Conservation (phyloP, 345 rosid genomes). For the Acer yangbiense region DNA sequence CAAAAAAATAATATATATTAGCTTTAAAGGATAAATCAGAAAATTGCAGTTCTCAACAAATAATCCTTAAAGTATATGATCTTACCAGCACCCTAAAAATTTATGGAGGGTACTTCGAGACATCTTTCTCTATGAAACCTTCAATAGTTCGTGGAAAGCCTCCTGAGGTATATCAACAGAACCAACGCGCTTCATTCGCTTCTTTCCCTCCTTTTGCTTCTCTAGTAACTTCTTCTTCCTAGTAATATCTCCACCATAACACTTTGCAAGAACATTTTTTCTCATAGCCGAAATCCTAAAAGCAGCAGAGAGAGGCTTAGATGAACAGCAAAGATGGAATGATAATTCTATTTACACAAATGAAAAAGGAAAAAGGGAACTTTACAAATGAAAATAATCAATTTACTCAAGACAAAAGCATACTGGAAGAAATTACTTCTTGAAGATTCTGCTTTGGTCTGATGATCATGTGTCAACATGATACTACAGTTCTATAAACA, state of each 20-base stretch:
- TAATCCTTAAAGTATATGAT: not conserved
- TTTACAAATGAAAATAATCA: not conserved
- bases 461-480: not conserved
- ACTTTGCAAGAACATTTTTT: constrained; percentile 96
- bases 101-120: not conserved
- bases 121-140: constrained; percentile 59
- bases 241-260: constrained; percentile 95
- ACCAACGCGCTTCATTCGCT: constrained; percentile 94
- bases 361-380: not conserved
- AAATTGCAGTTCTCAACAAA: not conserved
- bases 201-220: constrained; percentile 98
- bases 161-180: constrained; percentile 98
- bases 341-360: not conserved
- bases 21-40: too few species aligned
- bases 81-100: constrained; percentile 7
- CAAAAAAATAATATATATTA: too few species aligned
- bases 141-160: constrained; percentile 87
- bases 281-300: constrained; percentile 86
- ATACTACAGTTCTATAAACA: not conserved
- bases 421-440: not conserved
- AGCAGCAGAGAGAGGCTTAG: constrained; percentile 19
- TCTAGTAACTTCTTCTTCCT: constrained; percentile 91
- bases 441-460: not conserved
- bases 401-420: not conserved
- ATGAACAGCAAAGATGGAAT: not conserved